Evolutionary conservation across 2,329 filamentous ascomycete genomes (phyloP).

Genomic region (Diaporthe sp.): DNA sequence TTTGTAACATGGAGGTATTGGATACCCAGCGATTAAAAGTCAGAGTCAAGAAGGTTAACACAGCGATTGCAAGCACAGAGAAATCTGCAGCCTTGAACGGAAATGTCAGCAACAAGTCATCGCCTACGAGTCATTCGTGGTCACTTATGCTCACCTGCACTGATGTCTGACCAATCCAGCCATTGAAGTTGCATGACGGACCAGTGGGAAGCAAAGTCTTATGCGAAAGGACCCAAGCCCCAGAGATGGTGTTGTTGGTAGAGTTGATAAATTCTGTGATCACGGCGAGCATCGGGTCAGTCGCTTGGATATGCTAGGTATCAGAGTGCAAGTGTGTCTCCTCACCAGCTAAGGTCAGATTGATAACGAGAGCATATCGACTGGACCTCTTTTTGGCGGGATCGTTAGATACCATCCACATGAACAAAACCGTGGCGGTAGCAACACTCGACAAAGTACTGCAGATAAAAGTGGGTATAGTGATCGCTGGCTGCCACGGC

Average conservation of each 20-base stretch:
- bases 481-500: constrained; percentile 23
- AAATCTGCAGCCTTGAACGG: constrained; percentile 38
- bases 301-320: neutral
- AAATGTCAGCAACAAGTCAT: neutral
- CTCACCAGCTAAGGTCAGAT: constrained; percentile 38
- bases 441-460: constrained; percentile 36
- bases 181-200: constrained; percentile 18
- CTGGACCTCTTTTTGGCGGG: constrained; percentile 33
- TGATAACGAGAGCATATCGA: constrained; percentile 39
- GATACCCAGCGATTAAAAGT: constrained; percentile 28
- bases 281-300: neutral
- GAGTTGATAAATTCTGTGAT: constrained; percentile 39
- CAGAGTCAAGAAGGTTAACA: constrained; percentile 38
- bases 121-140: neutral
- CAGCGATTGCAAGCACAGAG: constrained; percentile 38
- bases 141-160: constrained; percentile 5
- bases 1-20: constrained; percentile 16
- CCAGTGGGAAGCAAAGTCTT: constrained; percentile 13
- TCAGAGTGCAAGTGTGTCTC: neutral
- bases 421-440: constrained; percentile 34
- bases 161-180: constrained; percentile 14
- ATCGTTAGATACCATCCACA: constrained; percentile 36
- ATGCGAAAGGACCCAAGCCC: constrained; percentile 17
- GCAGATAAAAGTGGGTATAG: constrained; percentile 35
- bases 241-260: constrained; percentile 38